A percentile compares a stretch with the other conserved stretches of the same genome.
phyloP scores from a whole-genome alignment of 1,139 yeast genomes.

The Wickerhamomyces sp. region DNA sequence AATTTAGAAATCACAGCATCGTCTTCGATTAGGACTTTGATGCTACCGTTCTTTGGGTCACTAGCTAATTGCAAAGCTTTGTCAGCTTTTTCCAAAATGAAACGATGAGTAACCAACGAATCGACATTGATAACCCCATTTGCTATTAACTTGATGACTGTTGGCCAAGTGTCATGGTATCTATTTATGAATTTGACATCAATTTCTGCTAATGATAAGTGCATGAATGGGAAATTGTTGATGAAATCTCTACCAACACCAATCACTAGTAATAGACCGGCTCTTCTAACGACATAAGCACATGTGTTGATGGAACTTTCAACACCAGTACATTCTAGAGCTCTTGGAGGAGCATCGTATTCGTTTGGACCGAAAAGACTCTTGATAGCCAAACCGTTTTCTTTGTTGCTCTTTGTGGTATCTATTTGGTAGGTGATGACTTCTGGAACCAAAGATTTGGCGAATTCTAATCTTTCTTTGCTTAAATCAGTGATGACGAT shows the following conservation, averaged over 20 bases:
- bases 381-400: constrained; percentile 30
- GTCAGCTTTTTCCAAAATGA: constrained; percentile 64
- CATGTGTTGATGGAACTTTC: constrained; percentile 57
- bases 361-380: constrained; percentile 26
- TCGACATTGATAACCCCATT: constrained; percentile 60
- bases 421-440: constrained; percentile 31
- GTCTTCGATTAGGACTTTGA: constrained; percentile 30
- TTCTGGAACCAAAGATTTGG: constrained; percentile 27
- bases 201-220: constrained; percentile 34
- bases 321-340: constrained; percentile 70
- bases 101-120: constrained; percentile 71
- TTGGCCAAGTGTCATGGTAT: constrained; percentile 37
- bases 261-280: constrained; percentile 31
- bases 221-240: constrained; percentile 38
- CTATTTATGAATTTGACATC: constrained; percentile 37
- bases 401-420: constrained; percentile 21
- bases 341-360: constrained; percentile 31
- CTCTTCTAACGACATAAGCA: constrained; percentile 32
- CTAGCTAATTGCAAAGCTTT: constrained; percentile 47
- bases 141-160: constrained; percentile 60
- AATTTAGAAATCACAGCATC: constrained; percentile 6
- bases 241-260: constrained; percentile 35
- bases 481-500: constrained; percentile 28
- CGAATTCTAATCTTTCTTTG: constrained; percentile 22
- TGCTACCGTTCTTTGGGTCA: constrained; percentile 30